Evolutionary conservation across 805 yeast genomes (phyloP), one percentile per base, ranked within the genome.

Genomic region (Starmera amethionina): DNA sequence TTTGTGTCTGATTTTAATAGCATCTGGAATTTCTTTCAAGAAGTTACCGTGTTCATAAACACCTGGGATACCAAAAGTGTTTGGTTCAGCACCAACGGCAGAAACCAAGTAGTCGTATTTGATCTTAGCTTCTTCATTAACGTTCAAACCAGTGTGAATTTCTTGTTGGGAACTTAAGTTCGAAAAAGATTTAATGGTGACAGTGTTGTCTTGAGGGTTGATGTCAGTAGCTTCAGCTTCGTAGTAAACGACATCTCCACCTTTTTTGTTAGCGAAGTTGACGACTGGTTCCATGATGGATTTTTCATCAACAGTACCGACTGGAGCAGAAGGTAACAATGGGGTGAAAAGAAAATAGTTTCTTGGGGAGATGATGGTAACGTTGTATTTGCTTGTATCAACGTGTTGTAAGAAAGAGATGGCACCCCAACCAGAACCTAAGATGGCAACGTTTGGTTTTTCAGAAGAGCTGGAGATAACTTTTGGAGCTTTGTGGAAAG

Each of bases 351-450:
- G 68, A 67, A 89, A 87, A 70, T 86, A 89, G 68, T 85, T 87
- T 68, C 97, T 78, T 47, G 97, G 96, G 22, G 95, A 85, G 34
- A 89, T 81, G 41, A 89, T 76, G 32, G 89, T 80, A 37, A 89
- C 96, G 56, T 89, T 86, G 70, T 86, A 89, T 63, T 82, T 77
- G 42, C 86, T 72, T 39, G 95, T 79, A 60, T 89, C 96, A 56
- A 89, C 73, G 59, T 80, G 76, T 67, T 83, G 84, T 60, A 89
- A 72, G 51, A 87, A 72, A 7, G 95, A 79, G 42, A 88, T 84
- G 11, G 95, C 80, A 51, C 96, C 97, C 97, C 97, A 89, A 41
- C 97, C 97, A 13, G 95, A 79, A 42, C 93, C 93, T 55, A 75
- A 76, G 58, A 73, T 78, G 34, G 88, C 94, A 33, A 67, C 58